Conservation (phyloP, 176 grass and related monocot genomes). For the Panicum miliaceum region DNA sequence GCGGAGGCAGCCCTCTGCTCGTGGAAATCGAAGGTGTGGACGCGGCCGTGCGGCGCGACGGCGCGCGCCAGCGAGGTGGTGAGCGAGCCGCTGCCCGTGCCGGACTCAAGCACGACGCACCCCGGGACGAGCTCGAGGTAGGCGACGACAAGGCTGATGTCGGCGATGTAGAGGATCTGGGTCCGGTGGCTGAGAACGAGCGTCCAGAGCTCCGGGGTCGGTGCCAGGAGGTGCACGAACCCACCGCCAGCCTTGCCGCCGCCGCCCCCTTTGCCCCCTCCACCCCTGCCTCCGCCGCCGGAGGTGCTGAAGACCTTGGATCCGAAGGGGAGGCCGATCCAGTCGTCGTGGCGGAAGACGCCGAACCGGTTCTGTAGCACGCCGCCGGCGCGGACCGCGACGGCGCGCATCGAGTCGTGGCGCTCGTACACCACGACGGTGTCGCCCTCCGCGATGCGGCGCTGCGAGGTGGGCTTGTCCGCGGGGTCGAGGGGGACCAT, state of each 20-base stretch:
- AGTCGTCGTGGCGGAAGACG: slow-evolving; percentile 77
- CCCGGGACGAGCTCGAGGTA: slow-evolving; percentile 86
- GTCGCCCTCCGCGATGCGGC: slow-evolving; percentile 68
- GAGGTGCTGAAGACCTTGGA: slow-evolving; percentile 69
- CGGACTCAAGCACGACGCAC: slow-evolving; percentile 80
- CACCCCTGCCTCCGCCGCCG: background rate
- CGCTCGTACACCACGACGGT: slow-evolving; percentile 87
- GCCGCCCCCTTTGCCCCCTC: slow-evolving; percentile 27
- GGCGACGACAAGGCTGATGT: slow-evolving; percentile 86
- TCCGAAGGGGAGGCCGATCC: slow-evolving; percentile 81
- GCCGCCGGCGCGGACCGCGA: slow-evolving; percentile 53
- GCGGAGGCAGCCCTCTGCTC: slow-evolving; percentile 78
- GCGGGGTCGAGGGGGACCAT: slow-evolving; percentile 60
- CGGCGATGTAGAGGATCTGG: slow-evolving; percentile 87
- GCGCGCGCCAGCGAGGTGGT: slow-evolving; percentile 81
- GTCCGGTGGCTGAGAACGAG: slow-evolving; percentile 91
- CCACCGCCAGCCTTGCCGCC: slow-evolving; percentile 4
- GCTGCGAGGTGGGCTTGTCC: slow-evolving; percentile 54
- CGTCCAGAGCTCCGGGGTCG: slow-evolving; percentile 88
- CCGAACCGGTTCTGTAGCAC: slow-evolving; percentile 87
- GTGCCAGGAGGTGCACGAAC: slow-evolving; percentile 79
- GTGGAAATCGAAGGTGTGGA: slow-evolving; percentile 93
- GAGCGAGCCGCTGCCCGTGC: slow-evolving; percentile 79
- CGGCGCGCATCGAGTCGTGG: slow-evolving; percentile 69
- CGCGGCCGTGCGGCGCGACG: slow-evolving; percentile 64